phyloP scores from a whole-genome alignment of 176 grass and related monocot species.

The Poa annua region DNA sequence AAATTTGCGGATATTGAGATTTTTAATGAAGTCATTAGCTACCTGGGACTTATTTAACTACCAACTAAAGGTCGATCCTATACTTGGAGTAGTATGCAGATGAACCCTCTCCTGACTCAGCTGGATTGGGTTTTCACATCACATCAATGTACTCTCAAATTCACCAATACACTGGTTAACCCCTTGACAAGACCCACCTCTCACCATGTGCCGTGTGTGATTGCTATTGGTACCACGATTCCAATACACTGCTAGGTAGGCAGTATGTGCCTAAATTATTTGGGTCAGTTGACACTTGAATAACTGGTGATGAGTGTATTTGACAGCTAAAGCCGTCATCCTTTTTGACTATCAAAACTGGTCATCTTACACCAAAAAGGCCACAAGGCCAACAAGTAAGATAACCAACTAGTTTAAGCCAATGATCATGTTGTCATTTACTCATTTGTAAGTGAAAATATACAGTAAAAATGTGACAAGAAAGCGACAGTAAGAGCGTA shows the following conservation, averaged over 20 bases:
- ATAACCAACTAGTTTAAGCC: background rate
- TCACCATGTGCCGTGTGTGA: too few relatives aligned
- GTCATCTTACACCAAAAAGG: constrained; percentile 6
- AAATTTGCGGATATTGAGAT: too few relatives aligned
- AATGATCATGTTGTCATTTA: background rate
- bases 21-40: too few relatives aligned
- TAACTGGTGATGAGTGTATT: constrained; percentile 18
- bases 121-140: too few relatives aligned
- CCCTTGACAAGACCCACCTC: too few relatives aligned
- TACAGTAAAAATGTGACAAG: background rate
- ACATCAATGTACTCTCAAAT: too few relatives aligned
- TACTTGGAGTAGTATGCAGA: too few relatives aligned
- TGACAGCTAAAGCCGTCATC: constrained; percentile 11
- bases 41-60: too few relatives aligned
- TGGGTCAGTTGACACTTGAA: background rate
- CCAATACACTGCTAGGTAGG: background rate
- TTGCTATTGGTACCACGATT: too few relatives aligned
- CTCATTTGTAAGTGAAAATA: background rate
- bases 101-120: too few relatives aligned
- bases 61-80: too few relatives aligned
- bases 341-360: background rate
- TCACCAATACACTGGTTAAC: too few relatives aligned
- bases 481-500: constrained; percentile 2
- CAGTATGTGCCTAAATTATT: constrained; percentile 12
- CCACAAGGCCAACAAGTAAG: background rate